Conservation (phyloP, 129 eudicot genomes). For the Mikania micrantha region DNA sequence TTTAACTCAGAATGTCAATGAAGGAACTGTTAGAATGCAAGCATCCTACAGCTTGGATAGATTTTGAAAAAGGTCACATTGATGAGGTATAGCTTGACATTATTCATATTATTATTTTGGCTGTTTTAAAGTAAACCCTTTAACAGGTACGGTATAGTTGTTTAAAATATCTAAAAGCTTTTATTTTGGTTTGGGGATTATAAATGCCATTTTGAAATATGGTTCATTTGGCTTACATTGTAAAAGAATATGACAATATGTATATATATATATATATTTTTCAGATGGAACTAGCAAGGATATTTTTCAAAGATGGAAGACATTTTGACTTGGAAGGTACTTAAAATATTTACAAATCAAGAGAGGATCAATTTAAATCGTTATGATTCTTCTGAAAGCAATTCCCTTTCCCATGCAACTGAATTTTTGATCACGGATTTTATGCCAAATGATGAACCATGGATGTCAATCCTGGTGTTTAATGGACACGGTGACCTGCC, state of each 20-base stretch:
- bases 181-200: background rate
- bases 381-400: background rate
- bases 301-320: conserved; percentile 83
- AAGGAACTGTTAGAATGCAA: conserved; percentile 89
- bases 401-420: background rate
- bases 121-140: conserved; percentile 2
- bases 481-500: too few species aligned
- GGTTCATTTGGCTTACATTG: background rate
- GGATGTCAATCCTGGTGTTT: too few species aligned
- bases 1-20: conserved; percentile 75
- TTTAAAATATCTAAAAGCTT: background rate
- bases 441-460: background rate
- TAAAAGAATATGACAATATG: background rate
- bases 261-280: background rate
- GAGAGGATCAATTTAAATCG: background rate
- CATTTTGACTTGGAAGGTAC: conserved; percentile 79
- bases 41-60: conserved; percentile 94
- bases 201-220: background rate
- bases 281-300: conserved; percentile 73
- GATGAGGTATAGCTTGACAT: conserved; percentile 57
- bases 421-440: background rate
- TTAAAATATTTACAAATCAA: conserved; percentile 6
- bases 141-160: background rate
- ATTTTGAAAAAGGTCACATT: conserved; percentile 86
- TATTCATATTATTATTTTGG: conserved; percentile 5